phyloP scores from a whole-genome alignment of 2,329 filamentous ascomycete genomes.

The Aaosphaeria arxii region DNA sequence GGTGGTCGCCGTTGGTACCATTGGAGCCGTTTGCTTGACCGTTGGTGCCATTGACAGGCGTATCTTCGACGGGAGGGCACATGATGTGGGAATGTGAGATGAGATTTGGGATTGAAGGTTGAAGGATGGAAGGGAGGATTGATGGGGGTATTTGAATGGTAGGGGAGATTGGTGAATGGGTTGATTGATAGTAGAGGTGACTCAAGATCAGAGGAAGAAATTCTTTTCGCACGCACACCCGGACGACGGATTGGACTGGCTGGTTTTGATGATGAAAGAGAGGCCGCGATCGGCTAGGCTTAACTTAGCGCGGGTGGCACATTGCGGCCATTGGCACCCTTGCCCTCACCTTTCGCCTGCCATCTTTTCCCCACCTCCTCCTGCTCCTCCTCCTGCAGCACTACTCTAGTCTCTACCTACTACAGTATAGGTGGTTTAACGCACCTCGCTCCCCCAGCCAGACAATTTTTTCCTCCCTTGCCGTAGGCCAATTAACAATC shows the following conservation, averaged over 20 bases:
- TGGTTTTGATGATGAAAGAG: constrained; percentile 27
- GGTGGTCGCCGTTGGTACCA: constrained; percentile 41
- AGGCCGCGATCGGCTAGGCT: constrained; percentile 22
- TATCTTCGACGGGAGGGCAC: constrained; percentile 45
- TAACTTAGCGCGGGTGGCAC: no score
- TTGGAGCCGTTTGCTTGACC: constrained; percentile 46
- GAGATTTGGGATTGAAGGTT: constrained; percentile 1
- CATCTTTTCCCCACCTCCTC: no score
- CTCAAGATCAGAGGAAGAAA: constrained; percentile 28
- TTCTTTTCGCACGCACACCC: constrained; percentile 16
- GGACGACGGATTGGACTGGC: no score
- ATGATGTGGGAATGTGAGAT: constrained; percentile 22
- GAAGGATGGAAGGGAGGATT: constrained; percentile 10
- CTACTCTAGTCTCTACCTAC: no score
- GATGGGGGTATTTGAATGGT: constrained; percentile 26
- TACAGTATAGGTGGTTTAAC: no score
- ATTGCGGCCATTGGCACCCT: no score
- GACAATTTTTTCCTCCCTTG: no score
- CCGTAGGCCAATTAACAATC: no score
- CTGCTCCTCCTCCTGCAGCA: no score
- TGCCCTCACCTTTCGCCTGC: no score
- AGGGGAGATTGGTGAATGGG: constrained; percentile 1
- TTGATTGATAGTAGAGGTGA: constrained; percentile 15
- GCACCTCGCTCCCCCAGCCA: no score
- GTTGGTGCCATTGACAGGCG: constrained; percentile 34